Conservation (phyloP, 1,284 basidiomycete genomes). For the Peniophora sp. region DNA sequence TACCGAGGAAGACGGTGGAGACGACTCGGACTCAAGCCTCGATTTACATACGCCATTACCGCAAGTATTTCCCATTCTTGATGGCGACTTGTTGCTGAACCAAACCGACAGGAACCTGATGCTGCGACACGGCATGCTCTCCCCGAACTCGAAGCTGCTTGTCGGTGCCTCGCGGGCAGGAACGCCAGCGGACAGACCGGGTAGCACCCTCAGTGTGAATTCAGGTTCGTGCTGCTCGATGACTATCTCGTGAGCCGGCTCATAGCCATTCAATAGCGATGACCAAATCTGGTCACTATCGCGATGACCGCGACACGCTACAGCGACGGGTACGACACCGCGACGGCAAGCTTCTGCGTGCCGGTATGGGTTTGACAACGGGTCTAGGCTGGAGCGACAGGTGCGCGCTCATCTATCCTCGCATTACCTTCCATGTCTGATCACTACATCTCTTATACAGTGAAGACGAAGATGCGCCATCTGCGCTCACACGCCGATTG, state of each 20-base stretch:
- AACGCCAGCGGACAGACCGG: slow-evolving; percentile 23
- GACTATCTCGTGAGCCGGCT: neutral
- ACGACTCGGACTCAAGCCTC: slow-evolving; percentile 58
- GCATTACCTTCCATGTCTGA: slow-evolving; percentile 3
- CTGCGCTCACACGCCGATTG: slow-evolving; percentile 57
- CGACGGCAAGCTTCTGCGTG: slow-evolving; percentile 57
- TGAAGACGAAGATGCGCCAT: slow-evolving; percentile 78
- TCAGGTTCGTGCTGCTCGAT: neutral
- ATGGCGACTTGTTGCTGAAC: neutral
- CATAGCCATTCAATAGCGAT: slow-evolving; percentile 14
- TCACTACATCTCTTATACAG: slow-evolving; percentile 24
- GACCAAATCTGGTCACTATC: slow-evolving; percentile 47
- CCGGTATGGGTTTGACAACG: slow-evolving; percentile 72
- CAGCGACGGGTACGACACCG: slow-evolving; percentile 58
- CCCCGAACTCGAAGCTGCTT: slow-evolving; percentile 65
- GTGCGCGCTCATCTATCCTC: slow-evolving; percentile 25
- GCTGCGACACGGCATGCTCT: slow-evolving; percentile 66
- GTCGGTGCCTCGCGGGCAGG: slow-evolving; percentile 23
- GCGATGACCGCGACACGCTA: slow-evolving; percentile 60
- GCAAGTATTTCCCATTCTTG: slow-evolving; percentile 34
- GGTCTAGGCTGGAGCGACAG: slow-evolving; percentile 80
- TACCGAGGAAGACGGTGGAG: slow-evolving; percentile 33
- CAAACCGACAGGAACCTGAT: slow-evolving; percentile 49
- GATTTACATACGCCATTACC: slow-evolving; percentile 73
- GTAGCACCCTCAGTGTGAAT: slow-evolving; percentile 28